Conservation (phyloP, 192 early-diverging fungal species). For the Geosiphon pyriformis region DNA sequence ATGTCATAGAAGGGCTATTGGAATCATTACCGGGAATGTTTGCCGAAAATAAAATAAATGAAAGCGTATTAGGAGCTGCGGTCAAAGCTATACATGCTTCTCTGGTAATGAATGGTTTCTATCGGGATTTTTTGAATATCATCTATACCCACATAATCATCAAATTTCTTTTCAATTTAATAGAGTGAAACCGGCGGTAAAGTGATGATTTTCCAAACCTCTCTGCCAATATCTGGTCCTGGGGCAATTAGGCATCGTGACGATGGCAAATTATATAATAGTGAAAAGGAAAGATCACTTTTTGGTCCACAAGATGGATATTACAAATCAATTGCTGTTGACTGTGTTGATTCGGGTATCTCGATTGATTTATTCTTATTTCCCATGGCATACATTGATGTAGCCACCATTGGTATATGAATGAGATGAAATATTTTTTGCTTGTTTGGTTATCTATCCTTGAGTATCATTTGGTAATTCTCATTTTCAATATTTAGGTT, state of each 20-base stretch:
- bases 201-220: slow-evolving; percentile 81
- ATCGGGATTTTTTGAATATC: not conserved
- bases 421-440: too few relatives aligned
- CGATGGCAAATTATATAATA: slow-evolving; percentile 83
- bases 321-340: slow-evolving; percentile 78
- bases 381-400: slow-evolving; percentile 82
- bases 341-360: slow-evolving; percentile 77
- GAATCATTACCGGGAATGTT: slow-evolving; percentile 80
- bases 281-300: slow-evolving; percentile 85
- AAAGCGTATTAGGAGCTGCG: slow-evolving; percentile 77
- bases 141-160: not conserved
- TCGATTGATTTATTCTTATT: slow-evolving; percentile 89
- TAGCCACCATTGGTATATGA: slow-evolving; percentile 70
- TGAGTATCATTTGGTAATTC: slow-evolving; percentile 11
- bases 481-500: slow-evolving; percentile 36
- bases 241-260: slow-evolving; percentile 84
- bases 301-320: slow-evolving; percentile 83
- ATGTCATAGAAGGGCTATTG: slow-evolving; percentile 74
- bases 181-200: slow-evolving; percentile 79
- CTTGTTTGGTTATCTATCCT: not conserved
- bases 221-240: slow-evolving; percentile 82
- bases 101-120: slow-evolving; percentile 45
- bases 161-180: not conserved
- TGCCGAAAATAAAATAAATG: slow-evolving; percentile 64
- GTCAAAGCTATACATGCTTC: slow-evolving; percentile 69